Percentiles rank a stretch among this genome's conserved stretches.
These are phyloP conservation scores for Plasmodium coatneyi DNA, from an alignment of 169 alveolate species.

Conservation along the genomic window DNA sequence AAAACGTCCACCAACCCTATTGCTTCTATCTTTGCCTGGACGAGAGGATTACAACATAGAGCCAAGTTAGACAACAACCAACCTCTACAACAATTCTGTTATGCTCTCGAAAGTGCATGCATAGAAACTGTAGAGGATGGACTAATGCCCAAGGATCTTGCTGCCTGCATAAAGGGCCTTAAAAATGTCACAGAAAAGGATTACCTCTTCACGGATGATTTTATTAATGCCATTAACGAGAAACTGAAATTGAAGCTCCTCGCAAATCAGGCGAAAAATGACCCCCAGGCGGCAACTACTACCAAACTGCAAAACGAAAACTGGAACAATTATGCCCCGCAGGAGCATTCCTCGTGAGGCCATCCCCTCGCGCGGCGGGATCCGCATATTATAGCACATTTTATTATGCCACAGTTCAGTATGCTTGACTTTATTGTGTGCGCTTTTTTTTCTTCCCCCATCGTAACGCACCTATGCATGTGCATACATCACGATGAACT, in stretches of 20 bases:
- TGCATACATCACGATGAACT: background rate
- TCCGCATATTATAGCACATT: background rate
- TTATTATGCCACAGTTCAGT: background rate
- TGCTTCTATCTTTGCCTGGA: constrained; percentile 97
- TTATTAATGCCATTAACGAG: constrained; percentile 78
- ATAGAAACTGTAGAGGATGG: constrained; percentile 93
- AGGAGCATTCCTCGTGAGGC: constrained; percentile 76
- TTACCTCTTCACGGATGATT: constrained; percentile 76
- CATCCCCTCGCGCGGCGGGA: background rate
- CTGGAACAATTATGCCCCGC: constrained; percentile 82
- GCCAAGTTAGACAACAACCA: constrained; percentile 92
- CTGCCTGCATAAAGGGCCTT: constrained; percentile 75
- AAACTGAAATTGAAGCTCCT: constrained; percentile 73
- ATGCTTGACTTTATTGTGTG: background rate
- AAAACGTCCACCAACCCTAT: constrained; percentile 96
- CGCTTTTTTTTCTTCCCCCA: background rate
- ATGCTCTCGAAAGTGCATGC: constrained; percentile 90
- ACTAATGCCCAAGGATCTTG: constrained; percentile 95
- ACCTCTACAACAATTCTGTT: constrained; percentile 86
- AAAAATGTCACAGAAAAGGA: constrained; percentile 76
- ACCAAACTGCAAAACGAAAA: constrained; percentile 76
- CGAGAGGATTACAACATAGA: constrained; percentile 90
- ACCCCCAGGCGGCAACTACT: constrained; percentile 9
- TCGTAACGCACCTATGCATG: background rate
- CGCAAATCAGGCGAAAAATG: constrained; percentile 54